Evolutionary conservation across 2,329 filamentous ascomycete species (phyloP), one percentile per base, ranked within the genome.

Genomic region (Fusarium sacchari): DNA sequence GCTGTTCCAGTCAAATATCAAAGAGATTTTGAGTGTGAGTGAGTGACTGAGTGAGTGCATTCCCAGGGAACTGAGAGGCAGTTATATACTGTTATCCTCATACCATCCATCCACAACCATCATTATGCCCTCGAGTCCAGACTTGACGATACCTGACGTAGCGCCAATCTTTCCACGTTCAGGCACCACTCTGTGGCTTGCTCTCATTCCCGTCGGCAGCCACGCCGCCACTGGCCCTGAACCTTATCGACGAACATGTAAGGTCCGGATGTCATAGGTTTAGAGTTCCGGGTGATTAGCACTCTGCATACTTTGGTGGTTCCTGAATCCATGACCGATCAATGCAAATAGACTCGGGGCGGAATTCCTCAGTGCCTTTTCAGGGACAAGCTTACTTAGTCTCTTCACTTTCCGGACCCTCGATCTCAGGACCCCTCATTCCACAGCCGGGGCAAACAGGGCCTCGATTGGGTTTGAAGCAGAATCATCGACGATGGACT

Each of bases 151-250:
- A 17, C 36, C 57, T 53, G 50, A 64, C 50, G 58, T 44, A 68
- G 56, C n/a, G 36, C 17, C 24, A 32, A 37, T 36, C 30, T 40
- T 40, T 34, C 32, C 43, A 43, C 22, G 20, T 62, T 44, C 34
- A 68, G 39, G 39, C 18, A 57, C 60, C 20, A 26, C 17, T 20
- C 12, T n/a, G 43, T 69, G 64, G 64, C 66, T 46, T 52, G 12
- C 44, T 37, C 18, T n/a, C 39, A 69, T 69, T 69, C 66, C 50
- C 44, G 28, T 42, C 64, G 14, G 20, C 34, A 60, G 53, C 63
- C 39, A 36, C 50, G 59, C 53, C 53, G 63, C 62, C 64, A 68
- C 66, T 63, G 32, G 26, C 28, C 37, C n/a, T 37, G 46, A 64
- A 64, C 44, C 28, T 32, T 62, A 53, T 64, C 46, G 40, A 60